phyloP scores from a whole-genome alignment of 495 filamentous ascomycete genomes.

The Penicillium subrubescens region DNA sequence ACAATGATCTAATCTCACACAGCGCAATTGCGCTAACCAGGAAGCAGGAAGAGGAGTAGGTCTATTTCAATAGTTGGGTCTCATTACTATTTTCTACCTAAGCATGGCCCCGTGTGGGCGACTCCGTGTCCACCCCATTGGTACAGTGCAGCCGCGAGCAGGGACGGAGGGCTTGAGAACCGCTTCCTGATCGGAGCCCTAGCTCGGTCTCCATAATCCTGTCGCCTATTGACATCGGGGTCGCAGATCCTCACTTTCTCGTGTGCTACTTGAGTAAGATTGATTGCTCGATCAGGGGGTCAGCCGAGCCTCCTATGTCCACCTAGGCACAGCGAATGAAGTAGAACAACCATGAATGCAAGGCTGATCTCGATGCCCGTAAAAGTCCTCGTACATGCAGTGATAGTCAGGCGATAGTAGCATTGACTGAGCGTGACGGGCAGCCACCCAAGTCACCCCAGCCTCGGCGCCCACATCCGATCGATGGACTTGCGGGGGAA shows the following conservation, averaged over 20 bases:
- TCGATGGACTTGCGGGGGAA: neutral
- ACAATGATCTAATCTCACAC: neutral
- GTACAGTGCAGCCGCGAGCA: neutral
- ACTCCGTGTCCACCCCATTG: neutral
- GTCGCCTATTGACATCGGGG: neutral
- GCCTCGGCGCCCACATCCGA: neutral
- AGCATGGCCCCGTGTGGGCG: neutral
- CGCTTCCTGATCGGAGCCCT: neutral
- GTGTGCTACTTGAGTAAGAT: neutral
- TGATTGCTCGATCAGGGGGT: neutral
- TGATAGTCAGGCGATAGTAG: slow-evolving; percentile 19
- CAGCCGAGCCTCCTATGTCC: neutral
- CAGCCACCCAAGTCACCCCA: neutral
- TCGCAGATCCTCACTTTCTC: neutral
- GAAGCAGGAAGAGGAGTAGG: neutral
- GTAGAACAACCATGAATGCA: neutral
- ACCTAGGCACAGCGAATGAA: neutral
- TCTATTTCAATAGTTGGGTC: neutral
- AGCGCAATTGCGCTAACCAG: neutral
- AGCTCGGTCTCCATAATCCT: neutral
- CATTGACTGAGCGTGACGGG: slow-evolving; percentile 8
- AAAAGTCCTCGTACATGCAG: slow-evolving; percentile 14
- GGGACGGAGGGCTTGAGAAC: neutral
- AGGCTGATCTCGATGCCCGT: neutral
- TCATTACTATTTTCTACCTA: neutral